Evolutionary conservation across 2,329 filamentous ascomycete species (phyloP), one percentile per base, ranked within the genome.

Genomic region (Helminthosporium solani): DNA sequence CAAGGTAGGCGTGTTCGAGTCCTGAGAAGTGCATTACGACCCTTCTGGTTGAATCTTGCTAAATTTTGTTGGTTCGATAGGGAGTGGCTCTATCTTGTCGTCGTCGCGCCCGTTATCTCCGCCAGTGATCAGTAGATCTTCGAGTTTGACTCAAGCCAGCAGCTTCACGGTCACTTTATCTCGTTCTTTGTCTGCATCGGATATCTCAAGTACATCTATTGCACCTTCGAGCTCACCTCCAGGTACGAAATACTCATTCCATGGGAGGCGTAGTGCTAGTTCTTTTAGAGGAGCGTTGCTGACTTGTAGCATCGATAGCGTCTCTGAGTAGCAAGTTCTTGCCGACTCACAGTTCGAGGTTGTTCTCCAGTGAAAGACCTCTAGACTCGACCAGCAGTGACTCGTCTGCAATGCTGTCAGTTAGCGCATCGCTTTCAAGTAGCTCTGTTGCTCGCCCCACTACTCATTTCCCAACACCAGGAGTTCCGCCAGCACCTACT

Each of bases 391-490:
- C 28, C 3, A 31, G 28, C 28, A 31, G 28, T 31, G 12, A 4
- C 28, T 31, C 28, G 14, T 31, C 43, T 9, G 20, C 35, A 16
- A 11, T 20, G 12, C 19, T 28, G 36, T 14, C 28, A n/a, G 14
- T 12, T 14, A 27, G 25, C 25, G 8, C 12, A 14, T 20, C 35
- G 37, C 21, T 15, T 5, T 18, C 21, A 3, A 40, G 9, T 28
- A 44, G 33, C 33, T 44, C 40, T 6, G 8, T n/a, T 16, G 34
- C 39, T 12, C 7, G 16, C 7, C 30, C 44, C 3, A 46, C 43
- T 7, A 39, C 31, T 7, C 37, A 34, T 8, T 7, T 25, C 19
- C 42, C 42, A 3, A 34, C 7, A n/a, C 34, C 36, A 11, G 33
- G 27, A n/a, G 16, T 23, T n/a, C 21, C 40, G 9, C 25, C 44